These are phyloP conservation scores for Trifolium dubium DNA, from an alignment of 306 rosid genomes.

Conservation along the genomic window DNA sequence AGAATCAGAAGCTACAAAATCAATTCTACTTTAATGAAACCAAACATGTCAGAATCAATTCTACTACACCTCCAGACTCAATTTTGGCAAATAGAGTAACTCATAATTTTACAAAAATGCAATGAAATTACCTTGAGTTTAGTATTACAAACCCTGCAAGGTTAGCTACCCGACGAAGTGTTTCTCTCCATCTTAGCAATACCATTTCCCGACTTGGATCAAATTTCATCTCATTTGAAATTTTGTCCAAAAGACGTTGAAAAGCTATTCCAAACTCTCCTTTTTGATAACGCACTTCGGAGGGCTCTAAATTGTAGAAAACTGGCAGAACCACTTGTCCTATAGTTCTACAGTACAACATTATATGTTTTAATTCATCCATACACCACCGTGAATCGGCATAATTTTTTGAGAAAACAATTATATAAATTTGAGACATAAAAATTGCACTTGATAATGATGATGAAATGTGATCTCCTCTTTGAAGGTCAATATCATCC, in stretches of 20 bases:
- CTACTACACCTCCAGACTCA: too few species aligned
- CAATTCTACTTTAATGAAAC: too few species aligned
- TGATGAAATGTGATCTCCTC: neutral
- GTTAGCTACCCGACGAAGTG: too few species aligned
- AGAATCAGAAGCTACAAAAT: too few species aligned
- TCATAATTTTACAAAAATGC: too few species aligned
- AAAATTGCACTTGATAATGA: too few species aligned
- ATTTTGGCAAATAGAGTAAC: too few species aligned
- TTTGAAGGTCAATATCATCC: neutral
- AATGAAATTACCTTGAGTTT: neutral
- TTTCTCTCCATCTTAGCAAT: too few species aligned
- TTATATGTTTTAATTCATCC: neutral
- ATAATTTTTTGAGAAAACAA: neutral
- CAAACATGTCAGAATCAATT: too few species aligned
- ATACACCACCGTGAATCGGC: neutral
- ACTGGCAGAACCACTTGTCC: slow-evolving; percentile 7
- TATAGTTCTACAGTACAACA: neutral
- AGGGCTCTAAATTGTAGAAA: slow-evolving; percentile 19
- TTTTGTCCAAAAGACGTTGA: neutral
- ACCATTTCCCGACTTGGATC: too few species aligned
- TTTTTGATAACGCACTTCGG: neutral
- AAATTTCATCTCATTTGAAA: neutral
- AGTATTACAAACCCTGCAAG: neutral
- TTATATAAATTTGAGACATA: neutral
- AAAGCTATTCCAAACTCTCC: neutral